phyloP scores from a whole-genome alignment of 2,329 filamentous ascomycete genomes.

The Harringtonia aguacate region DNA sequence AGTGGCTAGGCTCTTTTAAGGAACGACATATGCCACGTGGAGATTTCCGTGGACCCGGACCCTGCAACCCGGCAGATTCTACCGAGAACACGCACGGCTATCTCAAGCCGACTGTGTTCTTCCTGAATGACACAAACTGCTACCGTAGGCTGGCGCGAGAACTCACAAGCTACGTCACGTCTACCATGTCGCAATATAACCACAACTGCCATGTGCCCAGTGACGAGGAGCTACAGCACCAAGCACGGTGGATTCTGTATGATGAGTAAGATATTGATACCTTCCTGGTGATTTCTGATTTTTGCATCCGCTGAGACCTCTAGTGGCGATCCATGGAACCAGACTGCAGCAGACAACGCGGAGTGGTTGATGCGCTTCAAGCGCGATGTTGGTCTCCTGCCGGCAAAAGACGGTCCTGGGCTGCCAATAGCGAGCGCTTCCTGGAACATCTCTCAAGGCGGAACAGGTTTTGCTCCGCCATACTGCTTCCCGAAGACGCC shows the following conservation, averaged over 20 bases:
- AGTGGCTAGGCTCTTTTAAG: conserved; percentile 44
- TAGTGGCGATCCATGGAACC: conserved; percentile 54
- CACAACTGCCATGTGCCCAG: conserved; percentile 47
- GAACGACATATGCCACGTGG: conserved; percentile 21
- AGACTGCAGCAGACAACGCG: conserved; percentile 51
- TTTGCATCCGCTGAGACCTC: background rate
- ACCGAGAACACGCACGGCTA: background rate
- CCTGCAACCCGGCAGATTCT: background rate
- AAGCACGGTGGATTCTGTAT: conserved; percentile 52
- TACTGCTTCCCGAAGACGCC: conserved; percentile 35
- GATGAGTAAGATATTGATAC: conserved; percentile 39
- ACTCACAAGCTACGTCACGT: conserved; percentile 39
- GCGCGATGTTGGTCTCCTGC: conserved; percentile 41
- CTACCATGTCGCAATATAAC: conserved; percentile 48
- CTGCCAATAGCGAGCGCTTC: conserved; percentile 25
- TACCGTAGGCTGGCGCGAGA: conserved; percentile 44
- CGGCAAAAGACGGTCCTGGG: conserved; percentile 37
- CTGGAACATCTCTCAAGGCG: conserved; percentile 40
- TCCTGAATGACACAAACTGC: conserved; percentile 50
- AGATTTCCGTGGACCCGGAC: background rate
- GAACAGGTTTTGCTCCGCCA: conserved; percentile 44
- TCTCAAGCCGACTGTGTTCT: conserved; percentile 26
- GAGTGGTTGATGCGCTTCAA: conserved; percentile 57
- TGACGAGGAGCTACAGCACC: conserved; percentile 53
- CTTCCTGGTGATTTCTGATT: background rate